Base-by-base conservation (phyloP, 306 rosid species). In the Rosa multiflora region DNA sequence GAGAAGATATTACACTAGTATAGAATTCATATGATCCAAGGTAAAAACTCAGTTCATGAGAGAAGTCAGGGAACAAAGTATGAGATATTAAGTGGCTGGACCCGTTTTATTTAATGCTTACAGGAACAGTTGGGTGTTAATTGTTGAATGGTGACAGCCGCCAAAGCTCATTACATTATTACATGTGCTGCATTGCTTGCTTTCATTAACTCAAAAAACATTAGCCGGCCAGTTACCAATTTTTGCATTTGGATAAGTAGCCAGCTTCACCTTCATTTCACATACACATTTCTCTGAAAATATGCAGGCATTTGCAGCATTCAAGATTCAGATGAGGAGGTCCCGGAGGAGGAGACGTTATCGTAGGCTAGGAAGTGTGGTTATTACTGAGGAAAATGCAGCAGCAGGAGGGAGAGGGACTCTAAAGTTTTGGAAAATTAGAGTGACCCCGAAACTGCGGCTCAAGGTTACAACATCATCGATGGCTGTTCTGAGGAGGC, bases 321-420 rank as follows among this genome's bases (percentile, higher is more conserved):
- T 62, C 0, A 84, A 43, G 76, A 74, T 81, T 79, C 83, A 44
- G 76, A 77, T 81, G 82, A 72, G 67, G 82, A 81, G 79, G 83
- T 69, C 56, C 75, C 75, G 64, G 68, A 68, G 73, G 71, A 88
- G 86, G 64, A 20, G 76, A 80, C 32, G 71, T 56, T 88, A 84
- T 40, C 79, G 68, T n/a, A 88, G 82, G 53, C 88, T 90, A 11
- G 78, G 83, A 84, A 86, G 72, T 29, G 62, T 55, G 83, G 71
- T 49, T 48, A 74, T 23, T 5, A 46, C 26, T 2, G 72, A 61
- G 39, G 58, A 79, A 14, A 35, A 63, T 47, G 78, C 47, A 14
- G 51, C 58, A 62, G 80, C 39, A 51, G 58, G 23, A 64, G 44
- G 74, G 53, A 61, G 15, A 56, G 64, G 10, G 56, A 52, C 47